Evolutionary conservation across 352 stramenopile species (phyloP), one percentile per base, ranked within the genome.

Genomic region (Pythium folliculosum): DNA sequence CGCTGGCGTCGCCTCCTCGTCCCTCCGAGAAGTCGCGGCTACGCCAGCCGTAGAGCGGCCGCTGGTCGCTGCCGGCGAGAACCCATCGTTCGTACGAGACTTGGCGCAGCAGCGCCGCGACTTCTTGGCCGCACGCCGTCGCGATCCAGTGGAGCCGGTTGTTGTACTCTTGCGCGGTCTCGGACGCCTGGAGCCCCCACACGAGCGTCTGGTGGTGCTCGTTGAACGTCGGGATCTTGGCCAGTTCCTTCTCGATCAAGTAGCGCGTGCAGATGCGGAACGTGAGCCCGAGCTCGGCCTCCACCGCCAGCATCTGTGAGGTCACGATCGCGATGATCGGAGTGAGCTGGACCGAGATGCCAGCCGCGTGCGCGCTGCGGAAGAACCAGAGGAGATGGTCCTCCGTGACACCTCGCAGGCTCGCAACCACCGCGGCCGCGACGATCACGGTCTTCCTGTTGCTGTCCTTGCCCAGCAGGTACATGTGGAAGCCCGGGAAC

Each of bases 341-440:
- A n/a, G 72, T 74, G 19, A 72, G 79, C 21, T 69, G 68, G 44
- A 84, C 65, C 47, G 78, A 75, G 13, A 87, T 65, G 37, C 81
- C 78, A 22, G 77, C 75, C 2, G 60, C 43, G 19, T 54, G 55
- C 7, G 79, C 75, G 52, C 69, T 78, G 1, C 60, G 53, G 53
- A 89, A 85, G 54, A 89, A 87, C 80, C 80, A 89, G 4, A 60
- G 60, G 40, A 81, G 77, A 52, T 86, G 82, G 45, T 84, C 80
- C 23, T 70, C 72, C 0, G 69, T 74, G 21, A 77, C 69, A n/a
- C 79, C 61, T 37, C 52, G 51, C 1, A 57, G 43, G 16, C 40
- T 62, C 16, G 54, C 61, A 2, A 62, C 52, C 44, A 49, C 75
- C 16, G 80, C 80, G 17, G 66, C 78, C 0, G 80, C 78, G 38